Conservation (phyloP, 1,139 yeast species). For the Hanseniaspora sp. region DNA sequence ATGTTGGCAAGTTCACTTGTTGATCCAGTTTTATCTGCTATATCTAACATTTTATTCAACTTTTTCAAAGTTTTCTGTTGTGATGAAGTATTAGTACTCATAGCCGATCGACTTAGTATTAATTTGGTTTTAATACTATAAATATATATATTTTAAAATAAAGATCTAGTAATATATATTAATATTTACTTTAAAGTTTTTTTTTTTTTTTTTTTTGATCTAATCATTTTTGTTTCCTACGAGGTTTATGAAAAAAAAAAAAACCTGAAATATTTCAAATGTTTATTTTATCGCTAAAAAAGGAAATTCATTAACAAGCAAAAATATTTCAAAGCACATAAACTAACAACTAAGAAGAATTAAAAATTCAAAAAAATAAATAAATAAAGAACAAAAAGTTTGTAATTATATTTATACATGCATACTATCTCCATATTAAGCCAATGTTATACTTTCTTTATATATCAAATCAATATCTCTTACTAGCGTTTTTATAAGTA, state of each 20-base stretch:
- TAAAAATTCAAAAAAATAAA: neutral
- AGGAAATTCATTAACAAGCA: constrained; percentile 46
- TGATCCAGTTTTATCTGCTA: constrained; percentile 14
- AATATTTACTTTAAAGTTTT: too few relatives aligned
- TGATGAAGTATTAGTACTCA: neutral
- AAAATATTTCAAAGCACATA: too few relatives aligned
- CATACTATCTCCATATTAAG: too few relatives aligned
- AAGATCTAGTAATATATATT: too few relatives aligned
- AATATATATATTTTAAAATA: too few relatives aligned
- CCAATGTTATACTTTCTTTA: constrained; percentile 15
- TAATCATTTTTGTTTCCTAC: too few relatives aligned
- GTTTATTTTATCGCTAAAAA: constrained; percentile 25
- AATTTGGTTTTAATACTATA: neutral
- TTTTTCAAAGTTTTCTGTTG: constrained; percentile 2
- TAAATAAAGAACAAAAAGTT: neutral
- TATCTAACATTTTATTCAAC: constrained; percentile 11
- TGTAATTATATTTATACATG: too few relatives aligned
- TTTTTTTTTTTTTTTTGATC: neutral
- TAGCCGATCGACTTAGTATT: neutral
- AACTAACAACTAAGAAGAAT: too few relatives aligned
- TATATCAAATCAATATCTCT: constrained; percentile 23
- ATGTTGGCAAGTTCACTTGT: constrained; percentile 12
- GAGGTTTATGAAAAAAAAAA: neutral
- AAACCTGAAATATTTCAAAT: neutral
- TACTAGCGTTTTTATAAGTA: constrained; percentile 27